Evolutionary conservation across 208 protist species (phyloP).

Genomic region (Leishmania turanica): DNA sequence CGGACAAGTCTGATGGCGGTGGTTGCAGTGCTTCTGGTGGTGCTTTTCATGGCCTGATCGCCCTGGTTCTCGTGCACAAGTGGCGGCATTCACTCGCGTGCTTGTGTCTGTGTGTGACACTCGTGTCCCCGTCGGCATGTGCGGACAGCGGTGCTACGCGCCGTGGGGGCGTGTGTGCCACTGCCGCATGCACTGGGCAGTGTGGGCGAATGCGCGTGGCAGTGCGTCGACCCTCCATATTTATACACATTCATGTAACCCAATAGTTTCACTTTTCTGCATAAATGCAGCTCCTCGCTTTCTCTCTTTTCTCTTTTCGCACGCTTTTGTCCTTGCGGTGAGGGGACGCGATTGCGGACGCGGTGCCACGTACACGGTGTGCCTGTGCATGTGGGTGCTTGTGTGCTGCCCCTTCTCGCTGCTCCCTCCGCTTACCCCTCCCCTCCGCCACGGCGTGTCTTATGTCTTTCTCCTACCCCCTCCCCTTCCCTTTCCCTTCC

Average conservation of each 20-base stretch:
- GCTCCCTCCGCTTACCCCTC: too few relatives aligned
- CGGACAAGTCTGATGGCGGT: not conserved
- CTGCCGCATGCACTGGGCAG: not conserved
- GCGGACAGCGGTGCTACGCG: too few relatives aligned
- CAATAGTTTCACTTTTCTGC: not conserved
- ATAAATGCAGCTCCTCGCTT: not conserved
- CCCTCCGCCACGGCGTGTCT: not conserved
- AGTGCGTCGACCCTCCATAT: too few relatives aligned
- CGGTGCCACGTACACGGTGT: not conserved
- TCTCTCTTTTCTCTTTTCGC: not conserved
- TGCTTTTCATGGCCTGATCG: conserved; percentile 1
- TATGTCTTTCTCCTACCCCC: not conserved
- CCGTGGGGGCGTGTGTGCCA: too few relatives aligned
- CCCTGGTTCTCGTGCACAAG: not conserved
- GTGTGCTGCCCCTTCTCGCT: not conserved
- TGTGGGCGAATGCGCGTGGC: too few relatives aligned
- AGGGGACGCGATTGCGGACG: not conserved
- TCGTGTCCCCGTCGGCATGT: not conserved
- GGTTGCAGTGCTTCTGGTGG: not conserved
- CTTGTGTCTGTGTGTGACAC: not conserved
- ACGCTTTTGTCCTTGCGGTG: not conserved
- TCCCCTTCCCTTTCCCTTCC: not conserved
- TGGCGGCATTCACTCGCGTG: not conserved
- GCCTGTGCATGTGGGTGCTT: not conserved
- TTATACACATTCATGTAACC: too few relatives aligned